A percentile compares a stretch with the other conserved stretches of the same genome.
Evolutionary conservation across 352 stramenopile species (phyloP).

Genomic region (Pelagophyceae sp.): DNA sequence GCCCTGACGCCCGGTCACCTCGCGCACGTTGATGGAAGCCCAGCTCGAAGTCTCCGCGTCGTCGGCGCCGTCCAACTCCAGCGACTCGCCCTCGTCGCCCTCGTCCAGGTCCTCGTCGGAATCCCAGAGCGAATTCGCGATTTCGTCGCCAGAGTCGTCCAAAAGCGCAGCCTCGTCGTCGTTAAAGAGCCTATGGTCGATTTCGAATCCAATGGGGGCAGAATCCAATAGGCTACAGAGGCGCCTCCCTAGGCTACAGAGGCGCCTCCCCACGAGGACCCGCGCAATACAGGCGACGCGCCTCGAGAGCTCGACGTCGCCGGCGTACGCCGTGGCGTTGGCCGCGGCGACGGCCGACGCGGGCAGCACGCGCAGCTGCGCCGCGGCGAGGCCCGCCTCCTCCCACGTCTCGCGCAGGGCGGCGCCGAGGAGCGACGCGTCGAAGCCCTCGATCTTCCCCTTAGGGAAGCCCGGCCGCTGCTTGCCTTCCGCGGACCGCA

Average conservation of each 20-base stretch:
- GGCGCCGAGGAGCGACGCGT: neutral
- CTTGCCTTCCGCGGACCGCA: neutral
- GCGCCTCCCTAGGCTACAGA: too few species aligned
- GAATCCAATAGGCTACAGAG: too few species aligned
- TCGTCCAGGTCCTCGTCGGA: neutral
- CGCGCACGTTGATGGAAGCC: constrained; percentile 5
- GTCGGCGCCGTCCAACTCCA: neutral
- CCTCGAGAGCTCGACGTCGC: neutral
- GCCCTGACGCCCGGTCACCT: constrained; percentile 6
- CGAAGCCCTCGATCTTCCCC: constrained; percentile 8
- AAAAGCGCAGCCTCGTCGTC: neutral
- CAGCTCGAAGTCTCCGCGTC: neutral
- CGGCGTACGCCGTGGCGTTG: neutral
- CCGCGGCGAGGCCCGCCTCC: neutral
- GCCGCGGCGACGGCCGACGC: neutral
- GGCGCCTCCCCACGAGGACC: too few species aligned
- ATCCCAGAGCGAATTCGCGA: neutral
- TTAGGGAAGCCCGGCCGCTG: constrained; percentile 17
- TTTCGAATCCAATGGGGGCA: too few species aligned
- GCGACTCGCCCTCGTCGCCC: neutral
- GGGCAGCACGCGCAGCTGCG: neutral
- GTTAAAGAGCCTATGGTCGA: neutral
- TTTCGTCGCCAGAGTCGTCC: neutral
- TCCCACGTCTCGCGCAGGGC: constrained; percentile 18
- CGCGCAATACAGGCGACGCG: too few species aligned